Conservation (phyloP, 2,329 filamentous ascomycete genomes). For the Pseudofabraea citricarpa region DNA sequence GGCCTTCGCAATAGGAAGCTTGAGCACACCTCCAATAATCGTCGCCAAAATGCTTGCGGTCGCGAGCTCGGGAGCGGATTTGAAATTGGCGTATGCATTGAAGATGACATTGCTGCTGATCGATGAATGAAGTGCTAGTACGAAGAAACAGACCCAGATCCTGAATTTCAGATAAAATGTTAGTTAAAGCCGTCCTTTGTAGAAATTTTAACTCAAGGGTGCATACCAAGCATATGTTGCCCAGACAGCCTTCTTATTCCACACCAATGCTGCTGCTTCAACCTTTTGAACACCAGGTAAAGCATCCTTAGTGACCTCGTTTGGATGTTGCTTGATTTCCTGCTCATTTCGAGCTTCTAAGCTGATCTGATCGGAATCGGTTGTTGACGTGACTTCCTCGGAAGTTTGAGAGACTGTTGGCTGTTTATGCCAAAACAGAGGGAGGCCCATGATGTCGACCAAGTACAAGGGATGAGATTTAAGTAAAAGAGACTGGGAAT, state of each 20-base stretch:
- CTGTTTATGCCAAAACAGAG: too few species aligned
- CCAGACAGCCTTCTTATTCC: background rate
- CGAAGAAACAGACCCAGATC: background rate
- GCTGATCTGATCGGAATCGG: too few species aligned
- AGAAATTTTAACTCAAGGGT: background rate
- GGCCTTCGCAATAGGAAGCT: slow-evolving; percentile 52
- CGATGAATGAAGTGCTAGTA: background rate
- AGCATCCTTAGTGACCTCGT: too few species aligned
- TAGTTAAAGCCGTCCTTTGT: too few species aligned
- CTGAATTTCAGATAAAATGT: background rate
- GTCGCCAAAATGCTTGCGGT: slow-evolving; percentile 22
- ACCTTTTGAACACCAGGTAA: background rate
- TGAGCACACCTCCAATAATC: slow-evolving; percentile 7
- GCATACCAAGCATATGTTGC: background rate
- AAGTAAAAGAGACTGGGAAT: too few species aligned
- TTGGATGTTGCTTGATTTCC: too few species aligned
- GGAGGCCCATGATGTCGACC: too few species aligned
- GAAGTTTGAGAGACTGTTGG: too few species aligned
- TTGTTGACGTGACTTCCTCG: too few species aligned
- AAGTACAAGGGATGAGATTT: too few species aligned
- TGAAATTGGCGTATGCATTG: slow-evolving; percentile 23
- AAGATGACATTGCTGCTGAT: background rate
- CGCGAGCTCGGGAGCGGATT: slow-evolving; percentile 14
- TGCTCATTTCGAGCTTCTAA: too few species aligned
- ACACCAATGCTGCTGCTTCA: background rate